Conservation (phyloP, 371 early-diverging fungal species). For the Zancudomyces culisetae region DNA sequence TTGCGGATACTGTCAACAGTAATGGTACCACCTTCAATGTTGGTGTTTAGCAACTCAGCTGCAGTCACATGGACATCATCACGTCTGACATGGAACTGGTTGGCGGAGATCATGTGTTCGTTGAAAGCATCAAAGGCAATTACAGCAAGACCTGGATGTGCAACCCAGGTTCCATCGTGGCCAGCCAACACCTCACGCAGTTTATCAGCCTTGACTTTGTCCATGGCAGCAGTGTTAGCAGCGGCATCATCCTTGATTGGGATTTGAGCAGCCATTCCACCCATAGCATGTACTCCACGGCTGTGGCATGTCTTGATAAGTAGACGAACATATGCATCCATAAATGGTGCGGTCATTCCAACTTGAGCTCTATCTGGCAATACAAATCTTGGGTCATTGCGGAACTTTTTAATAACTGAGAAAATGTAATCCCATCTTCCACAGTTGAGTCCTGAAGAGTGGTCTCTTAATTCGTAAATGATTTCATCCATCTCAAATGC, state of each 20-base stretch:
- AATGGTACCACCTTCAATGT: slow-evolving; percentile 50
- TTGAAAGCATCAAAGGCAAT: slow-evolving; percentile 76
- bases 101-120: slow-evolving; percentile 86
- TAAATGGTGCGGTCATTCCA: slow-evolving; percentile 86
- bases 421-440: slow-evolving; percentile 98
- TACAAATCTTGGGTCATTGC: slow-evolving; percentile 58
- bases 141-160: slow-evolving; percentile 84
- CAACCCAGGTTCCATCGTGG: slow-evolving; percentile 95
- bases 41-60: slow-evolving; percentile 63
- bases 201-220: slow-evolving; percentile 85
- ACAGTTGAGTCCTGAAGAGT: slow-evolving; percentile 91
- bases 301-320: slow-evolving; percentile 92
- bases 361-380: slow-evolving; percentile 80
- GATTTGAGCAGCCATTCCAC: slow-evolving; percentile 96
- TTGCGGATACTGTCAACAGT: slow-evolving; percentile 76
- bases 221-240: slow-evolving; percentile 77
- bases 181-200: slow-evolving; percentile 83
- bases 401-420: slow-evolving; percentile 86
- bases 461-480: slow-evolving; percentile 89
- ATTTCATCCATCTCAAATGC: slow-evolving; percentile 97
- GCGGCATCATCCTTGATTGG: slow-evolving; percentile 78
- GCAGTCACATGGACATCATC: slow-evolving; percentile 73
- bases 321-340: slow-evolving; percentile 84
- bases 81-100: slow-evolving; percentile 78
- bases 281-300: slow-evolving; percentile 95